A percentile compares a stretch with the other conserved stretches of the same genome.
Conservation (phyloP, 164 flowering plant species). For the Annona squamosa region DNA sequence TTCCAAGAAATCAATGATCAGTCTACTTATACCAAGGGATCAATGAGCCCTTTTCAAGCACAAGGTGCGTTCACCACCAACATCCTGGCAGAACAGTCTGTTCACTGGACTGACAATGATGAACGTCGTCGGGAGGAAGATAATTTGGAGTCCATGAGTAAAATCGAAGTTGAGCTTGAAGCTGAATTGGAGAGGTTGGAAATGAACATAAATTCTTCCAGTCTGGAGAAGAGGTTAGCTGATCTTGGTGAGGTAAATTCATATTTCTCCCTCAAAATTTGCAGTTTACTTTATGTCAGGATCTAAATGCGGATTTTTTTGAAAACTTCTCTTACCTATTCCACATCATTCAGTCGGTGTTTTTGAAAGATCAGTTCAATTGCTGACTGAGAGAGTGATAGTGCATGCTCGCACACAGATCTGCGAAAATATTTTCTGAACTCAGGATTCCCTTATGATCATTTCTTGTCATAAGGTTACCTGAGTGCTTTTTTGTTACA, state of each 20-base stretch:
- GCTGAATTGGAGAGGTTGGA: conserved; percentile 87
- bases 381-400: not conserved
- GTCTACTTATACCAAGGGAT: conserved; percentile 6
- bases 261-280: not conserved
- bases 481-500: too few relatives aligned
- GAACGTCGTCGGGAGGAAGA: conserved; percentile 17
- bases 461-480: too few relatives aligned
- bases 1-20: conserved; percentile 25
- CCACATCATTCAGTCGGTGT: not conserved
- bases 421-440: too few relatives aligned
- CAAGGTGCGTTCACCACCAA: conserved; percentile 16
- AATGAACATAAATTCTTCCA: conserved; percentile 44
- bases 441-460: too few relatives aligned
- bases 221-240: conserved; percentile 32
- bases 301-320: not conserved
- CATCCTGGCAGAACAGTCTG: conserved; percentile 17
- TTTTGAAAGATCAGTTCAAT: not conserved
- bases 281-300: not conserved
- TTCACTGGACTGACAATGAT: conserved; percentile 15
- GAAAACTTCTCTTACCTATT: not conserved
- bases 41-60: conserved; percentile 7
- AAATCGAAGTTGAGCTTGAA: conserved; percentile 93
- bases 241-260: conserved; percentile 49
- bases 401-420: not conserved
- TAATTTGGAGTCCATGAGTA: conserved; percentile 42